Conservation (phyloP, 1,284 basidiomycete species). For the Melampsora americana region DNA sequence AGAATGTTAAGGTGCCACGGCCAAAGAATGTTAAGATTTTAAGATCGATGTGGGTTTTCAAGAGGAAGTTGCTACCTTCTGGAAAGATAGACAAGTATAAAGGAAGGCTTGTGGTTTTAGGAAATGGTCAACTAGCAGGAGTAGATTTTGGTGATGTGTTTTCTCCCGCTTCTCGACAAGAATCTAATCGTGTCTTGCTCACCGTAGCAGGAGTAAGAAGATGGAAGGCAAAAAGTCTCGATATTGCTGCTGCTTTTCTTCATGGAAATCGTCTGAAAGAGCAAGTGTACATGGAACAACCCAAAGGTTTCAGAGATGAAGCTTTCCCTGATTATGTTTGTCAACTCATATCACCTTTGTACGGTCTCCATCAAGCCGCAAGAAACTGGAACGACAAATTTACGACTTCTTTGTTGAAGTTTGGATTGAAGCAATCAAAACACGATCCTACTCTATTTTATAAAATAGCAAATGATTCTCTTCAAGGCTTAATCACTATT, state of each 20-base stretch:
- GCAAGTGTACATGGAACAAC: conserved; percentile 19
- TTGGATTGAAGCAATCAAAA: not conserved
- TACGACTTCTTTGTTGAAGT: not conserved
- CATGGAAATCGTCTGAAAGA: not conserved
- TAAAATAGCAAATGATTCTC: not conserved
- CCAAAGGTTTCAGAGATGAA: conserved; percentile 9
- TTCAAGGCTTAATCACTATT: no score
- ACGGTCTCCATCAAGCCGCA: conserved; percentile 9
- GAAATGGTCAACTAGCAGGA: not conserved
- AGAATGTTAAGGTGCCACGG: conserved; percentile 5
- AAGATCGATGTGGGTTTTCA: not conserved
- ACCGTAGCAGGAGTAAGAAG: not conserved
- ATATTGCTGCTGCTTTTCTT: not conserved
- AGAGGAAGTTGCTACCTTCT: not conserved
- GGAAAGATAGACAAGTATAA: not conserved
- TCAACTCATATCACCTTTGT: not conserved
- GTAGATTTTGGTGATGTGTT: not conserved
- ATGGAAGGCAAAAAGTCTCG: no score
- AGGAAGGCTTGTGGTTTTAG: not conserved
- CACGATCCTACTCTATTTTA: conserved; percentile 10
- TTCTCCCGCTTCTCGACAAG: not conserved
- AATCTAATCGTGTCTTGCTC: not conserved
- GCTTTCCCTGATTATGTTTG: conserved; percentile 9
- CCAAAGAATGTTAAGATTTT: not conserved
- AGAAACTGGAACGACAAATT: conserved; percentile 12